Base-by-base conservation (phyloP, 2,329 filamentous ascomycete species). In the Exophiala xenobiotica region DNA sequence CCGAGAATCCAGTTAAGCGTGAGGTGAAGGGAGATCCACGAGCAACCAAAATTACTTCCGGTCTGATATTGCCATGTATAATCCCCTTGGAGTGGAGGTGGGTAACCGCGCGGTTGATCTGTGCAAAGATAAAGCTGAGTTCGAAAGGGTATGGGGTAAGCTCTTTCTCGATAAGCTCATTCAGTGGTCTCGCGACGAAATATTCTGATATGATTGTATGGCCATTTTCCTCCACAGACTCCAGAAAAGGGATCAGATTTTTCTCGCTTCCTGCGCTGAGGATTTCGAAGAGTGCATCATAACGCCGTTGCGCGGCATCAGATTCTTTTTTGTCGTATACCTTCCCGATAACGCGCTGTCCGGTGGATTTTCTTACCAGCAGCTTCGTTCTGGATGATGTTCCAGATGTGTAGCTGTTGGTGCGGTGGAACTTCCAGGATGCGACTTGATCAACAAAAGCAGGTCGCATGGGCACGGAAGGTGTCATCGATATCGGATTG, bases 141-240 rank as follows among this genome's bases (percentile, higher is more conserved):
- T 40, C 12, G 11, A 27, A 27, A 12, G 26, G 12, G 26, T 9
- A n/a, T 18, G 40, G 40, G 9, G 40, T 44, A 11, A 24, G 6
- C 18, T 44, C 40, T 18, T 44, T 20, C 4, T 44, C 40, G 19
- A 44, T 44, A 44, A 24, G 19, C 40, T 24, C 40, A 44, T 11
- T 44, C 40, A 44, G 24, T 23, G 20, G 6, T 44, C 14, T 44
- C 5, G 40, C 9, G n/a, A 20, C 14, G 14, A n/a, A 44, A 27
- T 44, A 44, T 44, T 44, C 40, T 44, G 40, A 44, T 44, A 44
- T 44, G 40, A 44, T 44, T 4, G 24, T 44, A 11, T 24, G 24
- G 40, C 3, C 5, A 24, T 20, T 11, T 44, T 27, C 40, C 24
- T 44, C 40, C 40, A n/a, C 14, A n/a, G 33, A 38, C 33, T 38